phyloP scores from a whole-genome alignment of 805 yeast species.

The Pichia exigua region DNA sequence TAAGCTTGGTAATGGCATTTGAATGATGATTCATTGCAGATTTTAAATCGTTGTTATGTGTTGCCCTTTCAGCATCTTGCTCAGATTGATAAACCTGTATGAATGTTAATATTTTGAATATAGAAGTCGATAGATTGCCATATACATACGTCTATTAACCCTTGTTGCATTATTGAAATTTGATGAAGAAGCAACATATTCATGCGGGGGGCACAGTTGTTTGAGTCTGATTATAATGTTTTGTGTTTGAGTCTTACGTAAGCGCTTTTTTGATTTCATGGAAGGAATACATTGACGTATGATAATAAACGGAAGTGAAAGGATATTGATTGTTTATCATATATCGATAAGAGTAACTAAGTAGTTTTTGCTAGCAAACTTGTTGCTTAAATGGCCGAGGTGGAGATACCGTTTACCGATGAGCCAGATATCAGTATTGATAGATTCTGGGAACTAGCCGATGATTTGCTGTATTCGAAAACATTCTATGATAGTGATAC shows the following conservation, averaged over 20 bases:
- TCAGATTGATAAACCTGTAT: slow-evolving; percentile 41
- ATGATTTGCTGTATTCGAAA: slow-evolving; percentile 24
- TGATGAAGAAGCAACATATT: neutral
- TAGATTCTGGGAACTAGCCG: slow-evolving; percentile 28
- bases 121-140: neutral
- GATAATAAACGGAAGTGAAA: neutral
- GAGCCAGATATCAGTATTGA: slow-evolving; percentile 9
- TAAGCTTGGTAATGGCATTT: slow-evolving; percentile 30
- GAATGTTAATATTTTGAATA: slow-evolving; percentile 4
- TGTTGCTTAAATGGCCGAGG: neutral
- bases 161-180: slow-evolving; percentile 5
- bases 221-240: neutral
- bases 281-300: neutral
- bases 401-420: neutral
- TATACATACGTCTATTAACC: slow-evolving; percentile 23
- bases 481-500: slow-evolving; percentile 21
- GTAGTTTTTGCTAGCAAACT: neutral
- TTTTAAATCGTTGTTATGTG: slow-evolving; percentile 33
- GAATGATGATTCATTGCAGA: slow-evolving; percentile 34
- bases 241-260: neutral
- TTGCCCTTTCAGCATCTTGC: slow-evolving; percentile 44
- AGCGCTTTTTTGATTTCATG: neutral
- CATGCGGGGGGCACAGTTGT: neutral
- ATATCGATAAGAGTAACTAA: no score
- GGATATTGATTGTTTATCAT: no score